Base-by-base conservation (phyloP, 2,329 filamentous ascomycete genomes). In the Pestalotiopsis sp. region DNA sequence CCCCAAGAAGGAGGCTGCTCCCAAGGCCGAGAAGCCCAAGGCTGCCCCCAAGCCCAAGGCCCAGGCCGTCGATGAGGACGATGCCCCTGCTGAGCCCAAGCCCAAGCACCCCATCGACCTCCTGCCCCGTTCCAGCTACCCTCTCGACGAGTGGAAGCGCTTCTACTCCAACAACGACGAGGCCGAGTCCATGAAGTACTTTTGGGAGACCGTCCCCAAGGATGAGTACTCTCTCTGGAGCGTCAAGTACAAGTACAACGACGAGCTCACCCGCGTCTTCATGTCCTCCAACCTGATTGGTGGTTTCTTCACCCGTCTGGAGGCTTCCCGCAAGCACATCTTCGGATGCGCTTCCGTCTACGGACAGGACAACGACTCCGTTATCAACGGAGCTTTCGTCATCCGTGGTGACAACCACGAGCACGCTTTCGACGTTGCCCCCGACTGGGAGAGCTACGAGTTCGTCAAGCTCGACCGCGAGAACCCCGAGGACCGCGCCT, bases 271-370 rank as follows among this genome's bases (percentile, higher is more conserved):
- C 80, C 87, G 96, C 84, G 93, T 92, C 79, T 99, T 99, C 93
- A 99, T 99, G 96, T 95, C 94, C 76, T 93, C 92, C 89, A 99
- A 99, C 90, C 87, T 98, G 83, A 95, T 99, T 81, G 95, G 93
- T 84, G 96, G 96, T 82, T 97, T 99, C 90, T 97, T 98, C 87
- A 89, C 90, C 82, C 96, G 96, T 88, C 93, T 99, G 70, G 96
- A 99, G 89, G 96, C 81, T 73, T 97, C 94, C 80, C 95, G 96
- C 88, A 99, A 99, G 92, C 97, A 94, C 89, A 84, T 99, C 81
- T 98, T 99, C 85, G 96, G 96, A 77, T 90, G 88, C 78, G 90
- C 90, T 77, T 95, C 93, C 75, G 96, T 99, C 75, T 99, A 93
- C 82, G 96, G 96, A 79, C 83, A 87, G 82, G 91, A 90, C 89